Percentiles rank a stretch among this genome's conserved stretches.
These are phyloP conservation scores for Didymosphaeria variabile DNA, from an alignment of 2,329 filamentous ascomycete genomes.

Conservation along the genomic window DNA sequence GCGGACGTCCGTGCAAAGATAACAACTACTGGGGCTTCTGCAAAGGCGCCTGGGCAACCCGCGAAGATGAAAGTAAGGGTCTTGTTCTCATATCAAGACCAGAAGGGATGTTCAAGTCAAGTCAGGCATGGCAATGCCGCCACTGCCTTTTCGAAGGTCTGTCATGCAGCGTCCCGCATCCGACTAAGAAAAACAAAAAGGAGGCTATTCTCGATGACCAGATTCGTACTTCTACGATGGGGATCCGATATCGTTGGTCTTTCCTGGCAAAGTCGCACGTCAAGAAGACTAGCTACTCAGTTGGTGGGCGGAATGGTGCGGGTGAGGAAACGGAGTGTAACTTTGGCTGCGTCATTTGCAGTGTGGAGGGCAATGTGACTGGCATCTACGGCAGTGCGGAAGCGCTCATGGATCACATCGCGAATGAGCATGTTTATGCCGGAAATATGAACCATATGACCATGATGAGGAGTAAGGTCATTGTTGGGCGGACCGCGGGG, in stretches of 20 bases:
- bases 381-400: conserved; percentile 50
- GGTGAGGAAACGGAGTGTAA: conserved; percentile 29
- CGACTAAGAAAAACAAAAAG: conserved; percentile 39
- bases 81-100: conserved; percentile 41
- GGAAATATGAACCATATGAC: conserved; percentile 37
- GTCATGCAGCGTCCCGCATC: conserved; percentile 32
- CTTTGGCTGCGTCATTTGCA: conserved; percentile 51
- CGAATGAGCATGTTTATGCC: conserved; percentile 41
- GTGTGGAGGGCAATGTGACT: conserved; percentile 40
- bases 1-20: conserved; percentile 48
- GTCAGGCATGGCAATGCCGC: conserved; percentile 47
- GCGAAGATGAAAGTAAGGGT: conserved; percentile 47
- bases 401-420: conserved; percentile 52
- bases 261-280: conserved; percentile 51
- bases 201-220: conserved; percentile 41
- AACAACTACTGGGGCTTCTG: conserved; percentile 55
- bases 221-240: conserved; percentile 35
- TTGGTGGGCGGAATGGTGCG: conserved; percentile 10
- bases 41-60: conserved; percentile 50
- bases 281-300: conserved; percentile 25
- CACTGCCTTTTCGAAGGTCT: conserved; percentile 47
- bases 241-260: conserved; percentile 49
- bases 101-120: conserved; percentile 46
- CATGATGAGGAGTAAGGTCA: conserved; percentile 43
- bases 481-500: conserved; percentile 47